Conservation (phyloP, 371 early-diverging fungal genomes). For the Parasitella parasitica region DNA sequence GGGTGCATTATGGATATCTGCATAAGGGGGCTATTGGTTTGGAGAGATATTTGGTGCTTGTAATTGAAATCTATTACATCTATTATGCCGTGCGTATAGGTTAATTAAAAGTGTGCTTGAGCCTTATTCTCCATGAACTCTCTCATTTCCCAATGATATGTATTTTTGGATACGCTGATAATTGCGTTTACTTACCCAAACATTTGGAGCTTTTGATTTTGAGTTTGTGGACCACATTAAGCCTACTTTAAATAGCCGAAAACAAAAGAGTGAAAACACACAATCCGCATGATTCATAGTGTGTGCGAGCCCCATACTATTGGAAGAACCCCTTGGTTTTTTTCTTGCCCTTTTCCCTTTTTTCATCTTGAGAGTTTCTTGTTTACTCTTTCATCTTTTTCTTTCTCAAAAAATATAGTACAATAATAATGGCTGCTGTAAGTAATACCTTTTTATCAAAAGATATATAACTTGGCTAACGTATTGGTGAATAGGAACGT, state of each 20-base stretch:
- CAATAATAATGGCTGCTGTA: slow-evolving; percentile 15
- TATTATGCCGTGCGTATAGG: neutral
- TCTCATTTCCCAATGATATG: neutral
- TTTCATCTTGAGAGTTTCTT: neutral
- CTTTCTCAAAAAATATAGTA: slow-evolving; percentile 1
- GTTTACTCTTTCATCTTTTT: neutral
- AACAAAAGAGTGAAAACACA: neutral
- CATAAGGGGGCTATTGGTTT: too few relatives aligned
- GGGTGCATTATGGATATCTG: too few relatives aligned
- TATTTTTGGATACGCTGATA: neutral
- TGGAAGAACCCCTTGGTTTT: slow-evolving; percentile 1
- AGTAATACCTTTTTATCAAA: neutral
- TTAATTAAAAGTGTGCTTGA: neutral
- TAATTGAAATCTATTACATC: neutral
- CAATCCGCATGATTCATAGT: neutral
- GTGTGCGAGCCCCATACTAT: neutral
- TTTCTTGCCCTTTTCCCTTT: neutral
- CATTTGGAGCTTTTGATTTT: neutral
- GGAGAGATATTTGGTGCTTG: too few relatives aligned
- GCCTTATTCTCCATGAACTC: neutral
- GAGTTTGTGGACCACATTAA: neutral
- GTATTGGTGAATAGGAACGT: slow-evolving; percentile 29
- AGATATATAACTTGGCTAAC: neutral
- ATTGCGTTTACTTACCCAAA: too few relatives aligned
- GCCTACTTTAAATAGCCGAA: neutral